Base-by-base conservation (phyloP, 768 basidiomycete genomes). In the Tephrocybe rancida region DNA sequence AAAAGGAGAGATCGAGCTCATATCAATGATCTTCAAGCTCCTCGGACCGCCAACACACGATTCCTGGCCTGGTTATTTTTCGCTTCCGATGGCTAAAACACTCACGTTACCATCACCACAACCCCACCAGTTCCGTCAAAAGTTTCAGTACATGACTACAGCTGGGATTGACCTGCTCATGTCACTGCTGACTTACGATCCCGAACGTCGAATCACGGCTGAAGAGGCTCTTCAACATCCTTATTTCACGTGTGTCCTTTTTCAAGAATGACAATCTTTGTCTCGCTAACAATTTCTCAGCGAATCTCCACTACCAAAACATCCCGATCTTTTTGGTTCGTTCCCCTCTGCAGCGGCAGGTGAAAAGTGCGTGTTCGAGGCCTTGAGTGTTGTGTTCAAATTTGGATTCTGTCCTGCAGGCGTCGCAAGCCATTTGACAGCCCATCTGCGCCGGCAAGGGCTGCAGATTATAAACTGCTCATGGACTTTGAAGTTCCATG, bases 331-430 rank as follows among this genome's bases (percentile, higher is more conserved):
- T 54, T 98, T 99, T 72, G 84, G 90, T 1, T 95, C 93, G 2
- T 99, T 98, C 70, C 97, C 97, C 26, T 95, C 92, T 32, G 85
- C 90, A 22, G 97, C 97, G 21, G 96, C 95, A 16, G 97, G 97
- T 32, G 97, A 99, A 75, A 93, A 88, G 92, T 94, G 61, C 49
- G 85, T 75, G 10, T 16, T 18, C 26, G 46, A 27, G 29, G 51
- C 41, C 10, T n/a, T 18, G 27, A 25, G 24, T 50, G 13, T 27
- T 24, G 25, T 34, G 26, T n/a, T 35, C 34, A 57, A 25, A 62
- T 47, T 57, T 45, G 43, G 45, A 46, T 49, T 44, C 22, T 30
- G 29, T 43, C 18, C 38, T 59, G 38, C 57, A 94, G 92, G 68
- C 85, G 86, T 58, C 81, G 86, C 37, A 91, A 90, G 64, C 83